Conservation (phyloP, 116 monocot species). For the Thalassia testudinum region DNA sequence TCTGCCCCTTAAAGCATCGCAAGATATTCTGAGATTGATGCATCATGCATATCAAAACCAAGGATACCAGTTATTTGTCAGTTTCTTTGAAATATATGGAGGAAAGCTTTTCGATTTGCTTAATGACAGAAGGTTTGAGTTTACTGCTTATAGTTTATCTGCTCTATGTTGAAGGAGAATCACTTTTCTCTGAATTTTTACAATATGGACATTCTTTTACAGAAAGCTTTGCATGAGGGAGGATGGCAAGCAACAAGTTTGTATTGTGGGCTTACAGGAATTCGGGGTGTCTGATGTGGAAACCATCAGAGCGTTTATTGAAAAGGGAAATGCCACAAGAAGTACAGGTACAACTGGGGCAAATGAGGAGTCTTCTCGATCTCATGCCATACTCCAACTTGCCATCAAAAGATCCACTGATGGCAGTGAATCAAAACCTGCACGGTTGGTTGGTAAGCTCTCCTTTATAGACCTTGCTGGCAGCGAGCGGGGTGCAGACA, state of each 20-base stretch:
- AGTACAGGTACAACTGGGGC: slow-evolving; percentile 97
- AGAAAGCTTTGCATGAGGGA: slow-evolving; percentile 99
- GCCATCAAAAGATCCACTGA: slow-evolving; percentile 69
- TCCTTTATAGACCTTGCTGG: slow-evolving; percentile 98
- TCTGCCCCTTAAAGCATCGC: slow-evolving; percentile 85
- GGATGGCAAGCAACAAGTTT: slow-evolving; percentile 98
- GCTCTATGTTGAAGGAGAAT: too few relatives aligned
- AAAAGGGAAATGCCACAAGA: slow-evolving; percentile 88
- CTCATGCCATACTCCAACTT: slow-evolving; percentile 99
- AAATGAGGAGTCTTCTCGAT: slow-evolving; percentile 99
- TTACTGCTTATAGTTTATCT: background rate
- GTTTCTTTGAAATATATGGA: slow-evolving; percentile 99
- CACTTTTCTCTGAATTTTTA: too few relatives aligned
- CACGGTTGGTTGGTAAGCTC: slow-evolving; percentile 71
- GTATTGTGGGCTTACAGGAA: slow-evolving; percentile 96
- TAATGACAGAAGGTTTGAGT: slow-evolving; percentile 72
- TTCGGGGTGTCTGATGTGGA: slow-evolving; percentile 70
- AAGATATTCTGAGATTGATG: slow-evolving; percentile 86
- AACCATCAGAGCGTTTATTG: slow-evolving; percentile 76
- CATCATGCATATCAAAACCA: slow-evolving; percentile 71
- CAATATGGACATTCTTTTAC: slow-evolving; percentile 1
- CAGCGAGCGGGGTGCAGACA: slow-evolving; percentile 98
- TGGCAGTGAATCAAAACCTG: slow-evolving; percentile 65
- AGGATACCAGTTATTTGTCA: slow-evolving; percentile 83
- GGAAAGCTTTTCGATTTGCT: slow-evolving; percentile 95